phyloP scores from a whole-genome alignment of 1,139 yeast species.

The Geotrichum restrictum region DNA sequence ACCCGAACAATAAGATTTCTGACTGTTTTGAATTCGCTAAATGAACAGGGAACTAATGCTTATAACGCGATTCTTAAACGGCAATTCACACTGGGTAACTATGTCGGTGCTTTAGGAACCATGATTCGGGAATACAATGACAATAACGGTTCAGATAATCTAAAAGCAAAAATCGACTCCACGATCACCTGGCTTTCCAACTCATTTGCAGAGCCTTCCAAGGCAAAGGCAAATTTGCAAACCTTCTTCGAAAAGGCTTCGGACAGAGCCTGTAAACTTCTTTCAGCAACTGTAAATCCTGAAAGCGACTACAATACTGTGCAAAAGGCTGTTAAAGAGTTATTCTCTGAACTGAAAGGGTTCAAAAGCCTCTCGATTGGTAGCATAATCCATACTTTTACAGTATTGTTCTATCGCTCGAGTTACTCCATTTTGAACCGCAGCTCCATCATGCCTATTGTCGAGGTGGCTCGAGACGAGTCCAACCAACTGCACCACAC shows the following conservation, averaged over 20 bases:
- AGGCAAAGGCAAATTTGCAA: conserved; percentile 49
- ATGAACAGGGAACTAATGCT: conserved; percentile 58
- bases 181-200: conserved; percentile 62
- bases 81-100: conserved; percentile 47
- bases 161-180: conserved; percentile 47
- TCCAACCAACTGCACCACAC: conserved; percentile 37
- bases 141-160: conserved; percentile 29
- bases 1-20: conserved; percentile 54
- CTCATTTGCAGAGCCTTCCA: conserved; percentile 47
- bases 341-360: conserved; percentile 30
- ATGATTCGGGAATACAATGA: conserved; percentile 37
- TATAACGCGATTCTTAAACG: conserved; percentile 66
- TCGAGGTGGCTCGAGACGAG: conserved; percentile 46
- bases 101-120: conserved; percentile 39
- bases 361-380: conserved; percentile 4
- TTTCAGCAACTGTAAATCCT: conserved; percentile 41
- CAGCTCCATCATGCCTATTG: conserved; percentile 55
- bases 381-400: conserved; percentile 34
- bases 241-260: conserved; percentile 41
- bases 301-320: conserved; percentile 61
- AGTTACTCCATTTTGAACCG: conserved; percentile 62
- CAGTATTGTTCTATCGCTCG: conserved; percentile 57
- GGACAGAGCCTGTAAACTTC: conserved; percentile 13
- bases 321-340: conserved; percentile 57
- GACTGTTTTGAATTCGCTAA: conserved; percentile 48